Evolutionary conservation across 495 filamentous ascomycete genomes (phyloP), one percentile per base, ranked within the genome.

Genomic region (Bombardia bombarda): DNA sequence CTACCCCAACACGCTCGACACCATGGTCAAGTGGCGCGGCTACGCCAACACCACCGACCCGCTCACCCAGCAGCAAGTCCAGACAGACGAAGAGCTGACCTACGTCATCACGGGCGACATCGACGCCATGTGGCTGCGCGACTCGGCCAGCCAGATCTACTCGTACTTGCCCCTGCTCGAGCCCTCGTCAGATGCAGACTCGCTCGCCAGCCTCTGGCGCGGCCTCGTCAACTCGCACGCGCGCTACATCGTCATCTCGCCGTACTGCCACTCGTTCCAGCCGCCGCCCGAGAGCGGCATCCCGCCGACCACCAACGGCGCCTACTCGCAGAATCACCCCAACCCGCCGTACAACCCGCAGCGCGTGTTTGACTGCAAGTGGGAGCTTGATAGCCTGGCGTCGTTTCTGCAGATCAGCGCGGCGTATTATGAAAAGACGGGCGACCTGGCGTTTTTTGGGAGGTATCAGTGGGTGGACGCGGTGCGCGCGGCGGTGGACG

Each of bases 111-210:
- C 78, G 10, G 77, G 78, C 20, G 77, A 81, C 51, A 80, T 80
- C 58, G 73, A 82, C 46, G 78, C 77, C 19, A 80, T 82, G 76
- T 81, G 78, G 77, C 64, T 83, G 51, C 70, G 78, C 13, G 79
- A 81, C 49, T 80, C 77, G 25, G 69, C 77, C 13, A 77, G 75
- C 43, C 77, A 82, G 53, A 68, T 83, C 45, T 72, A 75, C 42
- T 77, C 76, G 24, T 82, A 82, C 49, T 65, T 72, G 17, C 68
- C 69, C 1, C 55, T 83, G 4, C 55, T 83, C 17, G 70, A 75
- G 43, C 60, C 74, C 3, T 75, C 66, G 8, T 47, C 53, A n/a
- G 60, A 67, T 5, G 52, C 61, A 10, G 58, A 79, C 42, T 75
- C 73, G 2, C 62, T 83, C 17, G 78, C 78, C 18, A 74, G 74